Evolutionary conservation across 2,329 filamentous ascomycete species (phyloP).

Genomic region (Nemania abortiva): DNA sequence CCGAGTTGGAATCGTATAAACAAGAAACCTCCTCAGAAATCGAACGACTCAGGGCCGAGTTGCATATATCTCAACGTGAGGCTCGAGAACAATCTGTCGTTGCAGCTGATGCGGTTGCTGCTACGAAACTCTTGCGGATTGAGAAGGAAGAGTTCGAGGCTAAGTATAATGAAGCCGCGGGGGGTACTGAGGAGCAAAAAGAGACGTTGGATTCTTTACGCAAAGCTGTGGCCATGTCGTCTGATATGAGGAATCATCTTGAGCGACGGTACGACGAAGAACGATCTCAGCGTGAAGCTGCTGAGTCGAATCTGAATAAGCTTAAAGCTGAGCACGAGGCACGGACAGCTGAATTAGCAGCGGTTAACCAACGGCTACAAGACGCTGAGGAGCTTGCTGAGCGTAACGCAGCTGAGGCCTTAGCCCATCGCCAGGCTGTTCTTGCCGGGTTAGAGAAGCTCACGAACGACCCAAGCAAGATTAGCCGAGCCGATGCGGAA

Average conservation of each 20-base stretch:
- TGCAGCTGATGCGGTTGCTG: constrained; percentile 79
- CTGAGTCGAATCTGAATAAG: constrained; percentile 80
- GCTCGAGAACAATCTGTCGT: constrained; percentile 85
- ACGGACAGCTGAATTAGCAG: constrained; percentile 80
- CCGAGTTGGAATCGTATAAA: constrained; percentile 85
- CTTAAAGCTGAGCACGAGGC: constrained; percentile 87
- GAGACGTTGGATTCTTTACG: constrained; percentile 80
- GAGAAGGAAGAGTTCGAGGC: constrained; percentile 83
- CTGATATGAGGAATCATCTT: constrained; percentile 79
- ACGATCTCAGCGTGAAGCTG: constrained; percentile 76
- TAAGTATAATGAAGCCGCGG: constrained; percentile 75
- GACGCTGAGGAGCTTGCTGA: constrained; percentile 91
- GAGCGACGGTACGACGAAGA: constrained; percentile 89
- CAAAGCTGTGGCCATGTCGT: constrained; percentile 81
- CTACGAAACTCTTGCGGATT: constrained; percentile 80
- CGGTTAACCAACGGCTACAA: constrained; percentile 76
- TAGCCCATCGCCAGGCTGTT: constrained; percentile 85
- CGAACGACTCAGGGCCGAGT: constrained; percentile 84
- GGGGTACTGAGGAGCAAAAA: constrained; percentile 76
- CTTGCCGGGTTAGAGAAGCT: constrained; percentile 85
- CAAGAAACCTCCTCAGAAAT: constrained; percentile 87
- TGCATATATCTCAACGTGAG: constrained; percentile 82
- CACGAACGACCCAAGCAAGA: constrained; percentile 63
- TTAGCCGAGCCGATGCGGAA: constrained; percentile 67
- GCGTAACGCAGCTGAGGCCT: constrained; percentile 87